Percentiles rank a stretch among this genome's conserved stretches.
These are phyloP conservation scores for Infundibulicybe gibba DNA, from an alignment of 768 basidiomycete genomes.

Conservation along the genomic window DNA sequence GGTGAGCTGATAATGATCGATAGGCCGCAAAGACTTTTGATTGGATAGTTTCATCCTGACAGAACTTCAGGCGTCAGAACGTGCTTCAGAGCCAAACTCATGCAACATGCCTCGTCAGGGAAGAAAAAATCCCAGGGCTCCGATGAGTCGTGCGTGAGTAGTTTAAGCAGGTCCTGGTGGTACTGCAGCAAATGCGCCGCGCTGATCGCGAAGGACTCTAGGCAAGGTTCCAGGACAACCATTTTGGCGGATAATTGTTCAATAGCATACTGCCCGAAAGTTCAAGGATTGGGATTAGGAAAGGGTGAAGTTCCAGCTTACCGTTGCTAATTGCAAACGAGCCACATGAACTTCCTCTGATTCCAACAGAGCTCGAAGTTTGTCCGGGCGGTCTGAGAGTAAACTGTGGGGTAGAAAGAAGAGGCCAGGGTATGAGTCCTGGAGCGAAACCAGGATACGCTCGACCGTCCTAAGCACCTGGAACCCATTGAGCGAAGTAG, in stretches of 20 bases:
- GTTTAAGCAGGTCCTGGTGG: conserved; percentile 13
- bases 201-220: conserved; percentile 18
- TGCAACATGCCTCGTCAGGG: neutral
- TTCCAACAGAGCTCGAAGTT: conserved; percentile 27
- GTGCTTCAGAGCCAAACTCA: conserved; percentile 19
- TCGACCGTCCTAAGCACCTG: conserved; percentile 32
- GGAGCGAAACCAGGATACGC: conserved; percentile 27
- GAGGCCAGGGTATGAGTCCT: conserved; percentile 31
- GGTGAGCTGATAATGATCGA: conserved; percentile 31
- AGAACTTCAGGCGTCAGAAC: conserved; percentile 7
- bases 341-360: conserved; percentile 26
- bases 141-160: conserved; percentile 4
- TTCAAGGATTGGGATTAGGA: conserved; percentile 1
- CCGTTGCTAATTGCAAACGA: conserved; percentile 22
- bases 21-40: conserved; percentile 29
- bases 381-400: conserved; percentile 14
- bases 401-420: conserved; percentile 25
- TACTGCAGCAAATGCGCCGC: conserved; percentile 15
- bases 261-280: conserved; percentile 24
- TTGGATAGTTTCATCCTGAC: conserved; percentile 18
- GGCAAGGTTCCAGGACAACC: conserved; percentile 10
- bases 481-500: neutral
- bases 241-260: conserved; percentile 20
- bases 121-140: conserved; percentile 13
- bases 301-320: conserved; percentile 12